Conservation (phyloP, 495 filamentous ascomycete species). For the Lophium mytilinum region DNA sequence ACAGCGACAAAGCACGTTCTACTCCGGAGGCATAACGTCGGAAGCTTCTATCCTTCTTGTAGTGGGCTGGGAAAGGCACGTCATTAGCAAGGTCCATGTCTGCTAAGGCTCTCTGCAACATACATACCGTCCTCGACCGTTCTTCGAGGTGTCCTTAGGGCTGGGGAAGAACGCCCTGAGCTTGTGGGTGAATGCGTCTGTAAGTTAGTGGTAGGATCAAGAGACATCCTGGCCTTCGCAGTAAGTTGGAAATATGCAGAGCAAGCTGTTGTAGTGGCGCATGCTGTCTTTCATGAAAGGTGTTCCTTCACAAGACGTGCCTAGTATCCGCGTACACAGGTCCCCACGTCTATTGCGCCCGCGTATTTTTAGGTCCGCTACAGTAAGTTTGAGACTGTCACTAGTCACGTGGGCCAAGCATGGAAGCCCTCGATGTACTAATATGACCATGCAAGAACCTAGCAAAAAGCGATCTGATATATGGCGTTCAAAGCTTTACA, state of each 20-base stretch:
- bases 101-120: neutral
- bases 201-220: conserved; percentile 25
- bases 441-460: no score
- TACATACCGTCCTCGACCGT: conserved; percentile 36
- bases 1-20: conserved; percentile 79
- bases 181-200: conserved; percentile 30
- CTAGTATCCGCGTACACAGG: no score
- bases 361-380: no score
- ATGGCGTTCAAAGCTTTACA: no score
- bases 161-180: conserved; percentile 36
- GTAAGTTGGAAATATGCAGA: conserved; percentile 1
- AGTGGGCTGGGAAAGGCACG: conserved; percentile 38
- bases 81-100: neutral
- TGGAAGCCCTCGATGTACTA: no score
- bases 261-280: conserved; percentile 5
- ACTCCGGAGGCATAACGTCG: conserved; percentile 84
- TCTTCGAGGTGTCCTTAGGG: conserved; percentile 28
- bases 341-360: no score
- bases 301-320: neutral
- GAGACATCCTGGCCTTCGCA: conserved; percentile 27
- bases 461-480: no score
- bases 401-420: no score
- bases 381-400: no score
- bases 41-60: conserved; percentile 81
- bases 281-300: conserved; percentile 10